Conservation (phyloP, 2,329 filamentous ascomycete genomes). For the Fusarium equiseti region DNA sequence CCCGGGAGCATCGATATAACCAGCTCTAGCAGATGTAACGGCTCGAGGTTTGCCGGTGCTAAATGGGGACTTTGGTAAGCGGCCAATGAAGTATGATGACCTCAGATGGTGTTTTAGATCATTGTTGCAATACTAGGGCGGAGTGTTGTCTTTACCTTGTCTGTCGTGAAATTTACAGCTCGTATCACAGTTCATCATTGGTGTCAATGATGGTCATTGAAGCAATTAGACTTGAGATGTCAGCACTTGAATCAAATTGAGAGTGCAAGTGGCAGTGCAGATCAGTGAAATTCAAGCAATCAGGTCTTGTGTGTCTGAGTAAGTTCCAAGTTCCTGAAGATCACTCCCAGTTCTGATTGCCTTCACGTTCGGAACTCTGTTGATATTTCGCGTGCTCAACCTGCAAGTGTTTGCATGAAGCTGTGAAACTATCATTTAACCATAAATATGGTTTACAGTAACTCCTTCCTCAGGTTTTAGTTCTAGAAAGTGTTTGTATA, state of each 20-base stretch:
- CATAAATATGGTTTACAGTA: not conserved
- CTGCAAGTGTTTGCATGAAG: not conserved
- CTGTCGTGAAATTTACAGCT: not conserved
- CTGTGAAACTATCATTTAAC: not conserved
- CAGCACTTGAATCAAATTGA: not conserved
- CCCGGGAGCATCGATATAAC: not conserved
- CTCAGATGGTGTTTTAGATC: not conserved
- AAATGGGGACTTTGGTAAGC: conserved; percentile 13
- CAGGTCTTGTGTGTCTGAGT: not conserved
- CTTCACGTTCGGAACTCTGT: not conserved
- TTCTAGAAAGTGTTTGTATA: not conserved
- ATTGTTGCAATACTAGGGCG: not conserved
- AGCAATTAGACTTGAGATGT: not conserved
- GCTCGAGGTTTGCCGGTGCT: conserved; percentile 13
- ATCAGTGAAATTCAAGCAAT: not conserved
- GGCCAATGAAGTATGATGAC: not conserved
- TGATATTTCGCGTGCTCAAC: not conserved
- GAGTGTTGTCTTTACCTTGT: not conserved
- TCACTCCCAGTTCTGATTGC: not conserved
- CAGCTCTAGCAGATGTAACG: not conserved
- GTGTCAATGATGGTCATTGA: not conserved
- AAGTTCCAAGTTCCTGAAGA: not conserved
- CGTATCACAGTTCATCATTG: not conserved
- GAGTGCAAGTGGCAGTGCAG: not conserved
- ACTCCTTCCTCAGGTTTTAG: not conserved